A percentile compares a stretch with the other conserved stretches of the same genome.
phyloP scores from a whole-genome alignment of 1,284 basidiomycete species.

The Chalciporus piperatoides region DNA sequence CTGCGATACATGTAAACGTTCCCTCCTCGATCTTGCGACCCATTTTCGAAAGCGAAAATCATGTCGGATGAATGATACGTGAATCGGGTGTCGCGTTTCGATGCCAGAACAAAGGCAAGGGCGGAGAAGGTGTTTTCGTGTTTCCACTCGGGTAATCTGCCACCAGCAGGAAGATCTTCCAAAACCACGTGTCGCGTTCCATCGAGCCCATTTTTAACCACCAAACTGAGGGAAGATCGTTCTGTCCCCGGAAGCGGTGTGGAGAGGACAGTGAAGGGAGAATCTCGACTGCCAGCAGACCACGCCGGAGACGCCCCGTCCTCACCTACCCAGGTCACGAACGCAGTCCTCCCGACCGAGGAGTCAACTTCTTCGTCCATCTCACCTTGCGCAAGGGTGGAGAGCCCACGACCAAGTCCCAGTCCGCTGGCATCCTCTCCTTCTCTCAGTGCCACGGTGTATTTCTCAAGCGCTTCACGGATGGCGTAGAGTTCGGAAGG shows the following conservation, averaged over 20 bases:
- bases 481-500: constrained; percentile 78
- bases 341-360: constrained; percentile 56
- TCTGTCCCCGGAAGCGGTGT: constrained; percentile 53
- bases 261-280: constrained; percentile 55
- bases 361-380: constrained; percentile 81
- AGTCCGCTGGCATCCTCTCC: constrained; percentile 54
- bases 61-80: constrained; percentile 60
- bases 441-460: constrained; percentile 58
- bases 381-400: constrained; percentile 78
- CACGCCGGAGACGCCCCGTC: constrained; percentile 46
- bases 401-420: constrained; percentile 62
- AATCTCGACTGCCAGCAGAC: constrained; percentile 36
- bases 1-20: constrained; percentile 84
- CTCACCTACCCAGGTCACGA: constrained; percentile 59
- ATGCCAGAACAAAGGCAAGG: constrained; percentile 90
- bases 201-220: constrained; percentile 81
- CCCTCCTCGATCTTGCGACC: constrained; percentile 57
- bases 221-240: constrained; percentile 43
- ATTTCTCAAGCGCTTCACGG: constrained; percentile 81
- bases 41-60: constrained; percentile 81
- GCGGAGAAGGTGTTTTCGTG: constrained; percentile 84
- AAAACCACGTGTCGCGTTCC: constrained; percentile 66
- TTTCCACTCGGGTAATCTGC: constrained; percentile 50
- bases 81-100: constrained; percentile 86
- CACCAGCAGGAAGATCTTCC: constrained; percentile 13